Conservation (phyloP, 108 stramenopile species). For the Cylindrotheca closterium region DNA sequence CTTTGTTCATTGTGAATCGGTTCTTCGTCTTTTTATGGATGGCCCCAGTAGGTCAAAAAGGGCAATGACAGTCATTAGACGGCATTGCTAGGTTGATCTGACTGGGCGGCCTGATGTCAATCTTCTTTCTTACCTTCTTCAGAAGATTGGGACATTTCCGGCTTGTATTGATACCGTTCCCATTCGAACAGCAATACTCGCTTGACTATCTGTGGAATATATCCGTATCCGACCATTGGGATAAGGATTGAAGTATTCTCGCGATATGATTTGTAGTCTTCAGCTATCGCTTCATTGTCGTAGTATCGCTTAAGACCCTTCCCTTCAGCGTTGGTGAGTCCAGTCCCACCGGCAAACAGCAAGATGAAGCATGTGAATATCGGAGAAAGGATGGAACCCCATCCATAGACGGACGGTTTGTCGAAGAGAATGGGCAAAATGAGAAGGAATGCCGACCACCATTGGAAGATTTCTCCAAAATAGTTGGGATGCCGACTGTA, state of each 20-base stretch:
- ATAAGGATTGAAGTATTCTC: slow-evolving; percentile 56
- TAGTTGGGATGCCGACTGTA: slow-evolving; percentile 72
- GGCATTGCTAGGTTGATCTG: too few species aligned
- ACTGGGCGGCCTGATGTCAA: not conserved
- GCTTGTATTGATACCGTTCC: slow-evolving; percentile 56
- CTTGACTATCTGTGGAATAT: slow-evolving; percentile 46
- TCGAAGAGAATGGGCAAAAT: not conserved
- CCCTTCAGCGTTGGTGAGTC: slow-evolving; percentile 66
- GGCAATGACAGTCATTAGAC: too few species aligned
- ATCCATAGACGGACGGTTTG: slow-evolving; percentile 3
- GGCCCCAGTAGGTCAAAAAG: too few species aligned
- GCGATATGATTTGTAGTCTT: slow-evolving; percentile 46
- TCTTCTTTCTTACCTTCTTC: slow-evolving; percentile 4
- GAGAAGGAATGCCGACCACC: slow-evolving; percentile 22
- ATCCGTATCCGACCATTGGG: slow-evolving; percentile 56
- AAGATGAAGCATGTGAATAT: slow-evolving; percentile 67
- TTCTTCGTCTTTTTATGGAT: too few species aligned
- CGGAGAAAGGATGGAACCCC: slow-evolving; percentile 51
- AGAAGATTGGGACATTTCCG: not conserved
- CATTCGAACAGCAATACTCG: slow-evolving; percentile 61
- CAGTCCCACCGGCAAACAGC: slow-evolving; percentile 48
- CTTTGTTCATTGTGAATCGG: too few species aligned
- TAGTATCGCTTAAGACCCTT: slow-evolving; percentile 67
- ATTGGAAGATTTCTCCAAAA: slow-evolving; percentile 72
- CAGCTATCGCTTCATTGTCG: slow-evolving; percentile 35